Base-by-base conservation (phyloP, 345 rosid species). In the Pugionium dolabratum region DNA sequence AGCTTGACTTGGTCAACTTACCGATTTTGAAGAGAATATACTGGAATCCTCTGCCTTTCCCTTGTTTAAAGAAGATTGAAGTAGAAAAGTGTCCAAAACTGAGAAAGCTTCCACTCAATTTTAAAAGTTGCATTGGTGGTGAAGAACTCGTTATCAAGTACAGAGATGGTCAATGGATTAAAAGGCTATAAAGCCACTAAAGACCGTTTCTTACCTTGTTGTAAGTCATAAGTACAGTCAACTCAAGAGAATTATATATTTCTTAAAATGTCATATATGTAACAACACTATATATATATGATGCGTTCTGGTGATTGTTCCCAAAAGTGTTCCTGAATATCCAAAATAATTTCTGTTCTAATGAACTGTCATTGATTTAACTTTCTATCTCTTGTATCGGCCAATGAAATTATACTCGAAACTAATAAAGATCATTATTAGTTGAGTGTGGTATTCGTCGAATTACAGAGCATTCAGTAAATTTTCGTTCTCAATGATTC, bases 361-460 rank as follows among this genome's bases (percentile, higher is more conserved):
- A 18, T 18, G 18, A 18, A 18, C 18, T 40, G 10, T 40, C 50
- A 27, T 45, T 59, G 36, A 41, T 6, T 46, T 58, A 9, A 54
- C 34, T 46, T 9, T 66, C 39, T 39, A 30, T 31, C 39, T 59
- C 50, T 46, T 60, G 44, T 28, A 52, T 9, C 32, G 59, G 30
- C 39, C 3, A 60, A 36, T 37, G 51, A 27, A 60, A 33, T 33
- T 45, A 60, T 43, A 60, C 53, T 27, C 33, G 29, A 58, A 34
- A 50, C 29, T 53, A 39, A 31, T 9, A 59, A 50, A 30, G 40
- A 36, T 42, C 51, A 74, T 62, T 40, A 67, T 55, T 66, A 40
- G 46, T 61, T 61, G 39, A 54, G 49, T 73, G 25, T 73, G 9
- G 49, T 67, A 68, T 68, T 74, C 64, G 54, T 74, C 48, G 35